Conservation (phyloP, 116 monocot species). For the Iris pallida region DNA sequence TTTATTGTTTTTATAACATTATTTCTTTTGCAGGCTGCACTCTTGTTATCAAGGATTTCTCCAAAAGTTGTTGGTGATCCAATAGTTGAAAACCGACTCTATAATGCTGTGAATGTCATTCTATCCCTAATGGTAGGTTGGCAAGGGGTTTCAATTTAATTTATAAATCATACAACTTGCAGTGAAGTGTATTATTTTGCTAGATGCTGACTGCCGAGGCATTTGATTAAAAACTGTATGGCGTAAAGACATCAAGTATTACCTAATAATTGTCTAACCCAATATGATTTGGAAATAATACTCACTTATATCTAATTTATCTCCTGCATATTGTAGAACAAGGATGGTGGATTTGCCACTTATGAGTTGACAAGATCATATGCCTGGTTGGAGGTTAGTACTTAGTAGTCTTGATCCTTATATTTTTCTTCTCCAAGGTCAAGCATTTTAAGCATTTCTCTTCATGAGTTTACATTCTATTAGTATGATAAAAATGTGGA, state of each 20-base stretch:
- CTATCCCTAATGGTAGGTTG: slow-evolving; percentile 29
- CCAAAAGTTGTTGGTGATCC: slow-evolving; percentile 27
- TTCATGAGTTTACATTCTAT: too few species aligned
- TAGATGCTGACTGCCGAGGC: too few species aligned
- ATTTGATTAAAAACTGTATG: too few species aligned
- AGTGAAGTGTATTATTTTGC: neutral
- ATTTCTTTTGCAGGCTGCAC: slow-evolving; percentile 17
- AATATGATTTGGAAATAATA: too few species aligned
- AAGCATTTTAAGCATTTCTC: too few species aligned
- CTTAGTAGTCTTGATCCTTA: neutral
- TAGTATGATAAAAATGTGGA: too few species aligned
- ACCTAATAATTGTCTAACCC: too few species aligned
- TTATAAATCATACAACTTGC: neutral
- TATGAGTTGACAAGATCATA: slow-evolving; percentile 40
- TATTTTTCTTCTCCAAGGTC: too few species aligned
- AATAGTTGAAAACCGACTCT: slow-evolving; percentile 15
- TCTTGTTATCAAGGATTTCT: slow-evolving; percentile 31
- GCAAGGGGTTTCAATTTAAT: too few species aligned
- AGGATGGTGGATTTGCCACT: slow-evolving; percentile 46
- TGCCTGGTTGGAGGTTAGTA: slow-evolving; percentile 45
- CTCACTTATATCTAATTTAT: too few species aligned
- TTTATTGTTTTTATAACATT: too few species aligned
- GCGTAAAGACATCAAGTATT: too few species aligned
- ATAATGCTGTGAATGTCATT: slow-evolving; percentile 38
- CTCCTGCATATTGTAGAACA: slow-evolving; percentile 20